Conservation (phyloP, 352 stramenopile species). For the Globisporangium mamillatum region DNA sequence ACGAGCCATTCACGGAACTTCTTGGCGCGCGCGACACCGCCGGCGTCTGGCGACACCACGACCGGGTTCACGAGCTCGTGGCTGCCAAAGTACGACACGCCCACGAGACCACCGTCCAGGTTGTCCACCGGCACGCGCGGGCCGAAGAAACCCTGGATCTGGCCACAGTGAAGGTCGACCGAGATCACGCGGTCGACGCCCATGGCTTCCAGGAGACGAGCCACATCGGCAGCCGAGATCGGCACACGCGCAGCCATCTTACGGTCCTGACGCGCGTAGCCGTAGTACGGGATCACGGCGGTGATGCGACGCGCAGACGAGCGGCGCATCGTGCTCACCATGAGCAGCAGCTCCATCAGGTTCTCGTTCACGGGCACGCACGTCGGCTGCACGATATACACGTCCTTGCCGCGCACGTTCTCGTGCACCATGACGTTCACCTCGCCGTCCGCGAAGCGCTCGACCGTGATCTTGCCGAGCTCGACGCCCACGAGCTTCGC, state of each 20-base stretch:
- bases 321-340: constrained; percentile 97
- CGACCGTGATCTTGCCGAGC: constrained; percentile 97
- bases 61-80: constrained; percentile 99
- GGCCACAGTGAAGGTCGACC: constrained; percentile 84
- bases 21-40: constrained; percentile 98
- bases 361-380: constrained; percentile 99
- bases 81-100: constrained; percentile 92
- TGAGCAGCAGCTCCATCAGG: constrained; percentile 99
- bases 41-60: constrained; percentile 98
- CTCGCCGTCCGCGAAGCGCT: constrained; percentile 98
- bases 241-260: constrained; percentile 95
- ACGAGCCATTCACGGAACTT: constrained; percentile 99
- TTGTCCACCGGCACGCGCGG: constrained; percentile 99
- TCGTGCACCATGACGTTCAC: constrained; percentile 99
- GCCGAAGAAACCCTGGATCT: constrained; percentile 98
- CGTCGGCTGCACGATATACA: constrained; percentile 99
- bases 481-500: constrained; percentile 96
- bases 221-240: constrained; percentile 94
- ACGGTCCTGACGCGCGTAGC: constrained; percentile 89
- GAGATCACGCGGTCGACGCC: constrained; percentile 87
- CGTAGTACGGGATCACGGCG: constrained; percentile 97
- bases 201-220: constrained; percentile 84
- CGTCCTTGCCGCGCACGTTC: constrained; percentile 99
- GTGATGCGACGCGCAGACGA: constrained; percentile 98
- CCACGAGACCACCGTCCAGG: constrained; percentile 93